Evolutionary conservation across 139 green algal species (phyloP).

Genomic region (Closterium sp.): DNA sequence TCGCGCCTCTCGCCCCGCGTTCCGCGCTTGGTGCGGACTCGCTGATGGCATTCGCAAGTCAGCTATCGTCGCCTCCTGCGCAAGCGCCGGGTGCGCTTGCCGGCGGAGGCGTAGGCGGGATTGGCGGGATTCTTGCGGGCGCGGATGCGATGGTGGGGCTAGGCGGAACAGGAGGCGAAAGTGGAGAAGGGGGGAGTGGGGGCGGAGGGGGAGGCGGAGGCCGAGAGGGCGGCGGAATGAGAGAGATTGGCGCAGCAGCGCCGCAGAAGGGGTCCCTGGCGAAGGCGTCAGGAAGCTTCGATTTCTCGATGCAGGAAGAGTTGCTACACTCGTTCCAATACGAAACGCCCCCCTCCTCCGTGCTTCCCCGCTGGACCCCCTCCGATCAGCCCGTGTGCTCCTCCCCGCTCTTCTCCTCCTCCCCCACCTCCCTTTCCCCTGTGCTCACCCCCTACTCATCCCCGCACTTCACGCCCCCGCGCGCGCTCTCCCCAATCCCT

Average conservation of each 20-base stretch:
- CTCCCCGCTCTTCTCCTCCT: not conserved
- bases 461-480: not conserved
- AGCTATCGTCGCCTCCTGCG: not conserved
- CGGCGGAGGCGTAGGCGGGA: not conserved
- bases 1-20: too few relatives aligned
- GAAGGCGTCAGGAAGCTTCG: not conserved
- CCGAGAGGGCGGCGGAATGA: not conserved
- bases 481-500: not conserved
- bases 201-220: not conserved
- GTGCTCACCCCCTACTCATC: not conserved
- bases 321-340: not conserved
- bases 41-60: not conserved
- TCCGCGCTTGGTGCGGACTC: not conserved
- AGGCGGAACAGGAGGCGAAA: not conserved
- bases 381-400: not conserved
- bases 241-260: not conserved
- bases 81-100: not conserved
- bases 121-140: not conserved
- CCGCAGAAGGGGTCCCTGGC: not conserved
- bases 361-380: not conserved
- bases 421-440: not conserved
- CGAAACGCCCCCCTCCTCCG: not conserved
- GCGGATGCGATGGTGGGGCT: not conserved
- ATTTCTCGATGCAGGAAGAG: not conserved
- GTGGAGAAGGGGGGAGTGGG: too few relatives aligned